Base-by-base conservation (phyloP, 2,329 filamentous ascomycete genomes). In the Pyricularia grisea region DNA sequence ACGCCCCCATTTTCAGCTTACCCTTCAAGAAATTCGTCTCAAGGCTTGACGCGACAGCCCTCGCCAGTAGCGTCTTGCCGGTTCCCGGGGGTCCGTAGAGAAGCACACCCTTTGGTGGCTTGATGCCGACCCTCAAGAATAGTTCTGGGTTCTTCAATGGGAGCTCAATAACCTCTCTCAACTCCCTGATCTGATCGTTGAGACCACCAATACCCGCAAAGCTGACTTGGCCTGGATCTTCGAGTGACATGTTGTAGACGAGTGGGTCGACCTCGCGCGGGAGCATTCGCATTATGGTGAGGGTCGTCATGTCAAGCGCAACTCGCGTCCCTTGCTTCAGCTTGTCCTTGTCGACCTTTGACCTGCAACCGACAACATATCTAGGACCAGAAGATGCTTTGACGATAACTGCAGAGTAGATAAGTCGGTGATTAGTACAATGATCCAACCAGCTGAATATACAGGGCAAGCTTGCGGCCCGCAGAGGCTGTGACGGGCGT, bases 211-310 rank as follows among this genome's bases (percentile, higher is more conserved):
- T 99, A 75, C 96, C 95, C 60, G 91, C 94, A 80, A 99, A 99
- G 84, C 92, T 97, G 80, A 99, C 91, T 80, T 98, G 94, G 6
- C 95, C 95, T 0, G 95, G 95, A 78, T 99, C 95, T 80, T 99
- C 95, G 75, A 99, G 82, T 25, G 95, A 99, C 95, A 99, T 99
- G 85, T 99, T 99, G 87, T 99, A 99, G 74, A 99, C 95, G 74
- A 99, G 86, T 25, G 95, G 95, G 78, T 99, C 95, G 78, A 99
- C 96, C 84, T 99, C 95, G 79, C 95, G 91, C 70, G 95, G 96
- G 65, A 99, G 86, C 95, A 99, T 99, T 77, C 95, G 92, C 95
- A 99, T 99, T 81, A 99, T 99, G 71, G 95, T 99, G 74, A 99
- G 91, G 25, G 95, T 99, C 67, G 95, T 99, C 95, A 99, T 99